Conservation (phyloP, 1,284 basidiomycete genomes). For the Rhodotorula sp. region DNA sequence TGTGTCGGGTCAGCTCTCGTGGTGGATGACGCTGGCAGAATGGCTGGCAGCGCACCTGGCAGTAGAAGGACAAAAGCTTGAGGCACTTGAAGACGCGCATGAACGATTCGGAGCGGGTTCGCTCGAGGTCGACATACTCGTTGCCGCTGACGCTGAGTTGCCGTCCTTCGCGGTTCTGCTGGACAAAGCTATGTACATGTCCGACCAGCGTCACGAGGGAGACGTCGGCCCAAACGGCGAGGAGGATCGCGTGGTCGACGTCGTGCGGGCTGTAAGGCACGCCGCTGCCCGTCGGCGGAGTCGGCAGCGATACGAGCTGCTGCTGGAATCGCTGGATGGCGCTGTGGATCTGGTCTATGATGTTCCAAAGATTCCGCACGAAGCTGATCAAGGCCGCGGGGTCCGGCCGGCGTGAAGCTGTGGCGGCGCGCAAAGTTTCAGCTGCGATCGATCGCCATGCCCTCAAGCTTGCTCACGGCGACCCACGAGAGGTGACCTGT, state of each 20-base stretch:
- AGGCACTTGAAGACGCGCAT: constrained; percentile 35
- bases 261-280: constrained; percentile 18
- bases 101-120: constrained; percentile 16
- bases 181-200: constrained; percentile 10
- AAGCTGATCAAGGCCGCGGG: constrained; percentile 12
- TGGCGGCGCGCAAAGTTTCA: background rate
- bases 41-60: constrained; percentile 12
- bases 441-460: background rate
- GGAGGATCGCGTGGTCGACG: constrained; percentile 32
- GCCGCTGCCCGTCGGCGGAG: background rate
- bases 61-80: constrained; percentile 35
- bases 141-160: constrained; percentile 1
- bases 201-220: constrained; percentile 30
- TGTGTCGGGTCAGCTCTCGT: background rate
- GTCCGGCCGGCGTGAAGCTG: constrained; percentile 19
- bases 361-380: constrained; percentile 29
- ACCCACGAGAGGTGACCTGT: constrained; percentile 22
- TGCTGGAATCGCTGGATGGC: constrained; percentile 37
- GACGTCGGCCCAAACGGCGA: constrained; percentile 32
- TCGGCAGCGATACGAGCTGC: constrained; percentile 23
- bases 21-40: no score
- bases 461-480: background rate
- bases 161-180: background rate
- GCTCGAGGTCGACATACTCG: constrained; percentile 20
- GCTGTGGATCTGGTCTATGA: constrained; percentile 31